These are phyloP conservation scores for Tetraselmis chui DNA, from an alignment of 139 green algal genomes.

Conservation along the genomic window DNA sequence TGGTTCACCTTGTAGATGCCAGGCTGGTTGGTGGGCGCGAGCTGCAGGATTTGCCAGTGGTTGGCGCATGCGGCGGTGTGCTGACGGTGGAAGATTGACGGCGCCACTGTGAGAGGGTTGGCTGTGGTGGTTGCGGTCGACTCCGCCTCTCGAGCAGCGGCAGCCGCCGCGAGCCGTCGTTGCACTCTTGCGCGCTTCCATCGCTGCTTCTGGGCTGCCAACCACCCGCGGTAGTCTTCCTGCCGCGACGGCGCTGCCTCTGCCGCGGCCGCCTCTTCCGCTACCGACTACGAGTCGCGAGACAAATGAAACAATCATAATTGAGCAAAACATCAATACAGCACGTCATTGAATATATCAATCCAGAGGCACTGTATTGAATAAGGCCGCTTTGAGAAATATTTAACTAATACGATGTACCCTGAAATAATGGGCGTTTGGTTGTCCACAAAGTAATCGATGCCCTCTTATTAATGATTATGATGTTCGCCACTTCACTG, in stretches of 20 bases:
- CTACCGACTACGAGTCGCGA: neutral
- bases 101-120: neutral
- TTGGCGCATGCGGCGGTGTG: constrained; percentile 23
- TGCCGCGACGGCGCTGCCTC: constrained; percentile 17
- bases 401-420: no score
- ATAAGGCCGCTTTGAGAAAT: no score
- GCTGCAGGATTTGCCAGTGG: constrained; percentile 78
- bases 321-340: no score
- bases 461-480: no score
- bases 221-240: constrained; percentile 66
- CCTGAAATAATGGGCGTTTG: no score
- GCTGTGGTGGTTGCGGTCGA: neutral
- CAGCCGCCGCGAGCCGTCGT: constrained; percentile 7
- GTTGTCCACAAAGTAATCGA: no score
- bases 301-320: no score
- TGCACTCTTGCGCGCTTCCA: constrained; percentile 49
- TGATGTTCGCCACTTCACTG: no score
- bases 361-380: no score
- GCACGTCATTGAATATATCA: no score
- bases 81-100: constrained; percentile 39
- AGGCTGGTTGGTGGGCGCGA: constrained; percentile 41
- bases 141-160: neutral
- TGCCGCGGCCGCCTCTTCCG: constrained; percentile 2
- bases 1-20: constrained; percentile 23
- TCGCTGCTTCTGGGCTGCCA: constrained; percentile 65